phyloP scores from a whole-genome alignment of 306 rosid species.

The Quercus cerris region DNA sequence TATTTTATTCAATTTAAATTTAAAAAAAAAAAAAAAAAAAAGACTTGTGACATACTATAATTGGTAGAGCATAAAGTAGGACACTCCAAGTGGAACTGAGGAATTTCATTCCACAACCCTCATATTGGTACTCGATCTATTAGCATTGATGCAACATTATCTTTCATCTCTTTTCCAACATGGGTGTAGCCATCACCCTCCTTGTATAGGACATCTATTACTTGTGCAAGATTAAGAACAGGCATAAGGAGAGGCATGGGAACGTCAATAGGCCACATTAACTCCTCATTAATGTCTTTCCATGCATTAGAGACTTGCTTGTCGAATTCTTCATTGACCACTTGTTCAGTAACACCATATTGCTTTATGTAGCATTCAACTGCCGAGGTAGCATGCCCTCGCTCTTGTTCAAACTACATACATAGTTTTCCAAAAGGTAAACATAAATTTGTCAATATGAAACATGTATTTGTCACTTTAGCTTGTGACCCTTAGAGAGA shows the following conservation, averaged over 20 bases:
- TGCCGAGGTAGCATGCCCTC: conserved; percentile 31
- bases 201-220: conserved; percentile 5
- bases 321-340: not conserved
- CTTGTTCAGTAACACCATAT: conserved; percentile 1
- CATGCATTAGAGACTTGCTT: conserved; percentile 16
- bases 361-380: conserved; percentile 48
- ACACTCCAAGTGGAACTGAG: too few species aligned
- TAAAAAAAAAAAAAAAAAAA: too few species aligned
- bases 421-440: too few species aligned
- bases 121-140: not conserved
- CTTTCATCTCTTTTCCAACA: not conserved
- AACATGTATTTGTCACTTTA: too few species aligned
- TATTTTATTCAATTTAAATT: too few species aligned
- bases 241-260: conserved; percentile 30
- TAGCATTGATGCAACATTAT: not conserved
- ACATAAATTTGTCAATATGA: not conserved
- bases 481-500: too few species aligned
- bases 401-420: conserved; percentile 30
- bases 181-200: not conserved
- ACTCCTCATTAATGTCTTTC: conserved; percentile 48
- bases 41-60: too few species aligned
- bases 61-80: too few species aligned
- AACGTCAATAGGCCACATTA: not conserved
- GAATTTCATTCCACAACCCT: not conserved
- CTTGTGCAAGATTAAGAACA: conserved; percentile 33